Percentiles rank a stretch among this genome's conserved stretches.
These are phyloP conservation scores for Coemansia biformis DNA, from an alignment of 192 early-diverging fungal species.

Conservation along the genomic window DNA sequence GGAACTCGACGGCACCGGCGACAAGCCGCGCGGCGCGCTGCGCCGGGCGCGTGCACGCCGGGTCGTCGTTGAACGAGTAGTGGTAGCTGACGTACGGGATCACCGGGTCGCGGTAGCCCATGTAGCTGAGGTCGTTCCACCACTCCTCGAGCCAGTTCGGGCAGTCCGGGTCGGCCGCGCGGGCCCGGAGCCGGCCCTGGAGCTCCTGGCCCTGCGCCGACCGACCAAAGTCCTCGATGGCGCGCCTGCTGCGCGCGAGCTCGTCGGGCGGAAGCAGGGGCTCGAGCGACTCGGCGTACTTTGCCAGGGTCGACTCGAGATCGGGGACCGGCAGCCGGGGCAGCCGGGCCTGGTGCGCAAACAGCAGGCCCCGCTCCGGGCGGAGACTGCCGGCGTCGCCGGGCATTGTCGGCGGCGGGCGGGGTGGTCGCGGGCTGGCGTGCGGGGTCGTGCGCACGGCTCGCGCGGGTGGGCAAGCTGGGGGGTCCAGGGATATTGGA, in stretches of 20 bases:
- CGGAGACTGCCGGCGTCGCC: constrained; percentile 4
- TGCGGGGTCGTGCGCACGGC: too few relatives aligned
- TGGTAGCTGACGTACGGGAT: constrained; percentile 95
- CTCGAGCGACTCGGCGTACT: constrained; percentile 73
- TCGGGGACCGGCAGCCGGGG: constrained; percentile 86
- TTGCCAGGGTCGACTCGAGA: constrained; percentile 67
- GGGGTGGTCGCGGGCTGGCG: neutral
- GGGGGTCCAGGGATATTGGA: too few relatives aligned
- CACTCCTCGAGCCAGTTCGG: constrained; percentile 92
- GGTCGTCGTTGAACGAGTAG: constrained; percentile 87
- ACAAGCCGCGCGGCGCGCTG: constrained; percentile 83
- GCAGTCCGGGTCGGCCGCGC: constrained; percentile 60
- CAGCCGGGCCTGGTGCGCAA: constrained; percentile 62
- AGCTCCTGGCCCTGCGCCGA: constrained; percentile 73
- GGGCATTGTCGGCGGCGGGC: constrained; percentile 3
- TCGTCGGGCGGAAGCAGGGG: constrained; percentile 64
- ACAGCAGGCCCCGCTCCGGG: constrained; percentile 52
- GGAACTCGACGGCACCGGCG: constrained; percentile 79
- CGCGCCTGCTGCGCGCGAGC: constrained; percentile 58
- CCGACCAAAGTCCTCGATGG: constrained; percentile 68
- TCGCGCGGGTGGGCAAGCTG: too few relatives aligned
- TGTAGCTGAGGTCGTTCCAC: constrained; percentile 96
- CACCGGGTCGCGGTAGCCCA: constrained; percentile 93
- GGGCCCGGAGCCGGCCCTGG: constrained; percentile 72
- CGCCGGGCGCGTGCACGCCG: constrained; percentile 60